A percentile compares a stretch with the other conserved stretches of the same genome.
Evolutionary conservation across 345 rosid species (phyloP).

Genomic region (Trapa incisa): DNA sequence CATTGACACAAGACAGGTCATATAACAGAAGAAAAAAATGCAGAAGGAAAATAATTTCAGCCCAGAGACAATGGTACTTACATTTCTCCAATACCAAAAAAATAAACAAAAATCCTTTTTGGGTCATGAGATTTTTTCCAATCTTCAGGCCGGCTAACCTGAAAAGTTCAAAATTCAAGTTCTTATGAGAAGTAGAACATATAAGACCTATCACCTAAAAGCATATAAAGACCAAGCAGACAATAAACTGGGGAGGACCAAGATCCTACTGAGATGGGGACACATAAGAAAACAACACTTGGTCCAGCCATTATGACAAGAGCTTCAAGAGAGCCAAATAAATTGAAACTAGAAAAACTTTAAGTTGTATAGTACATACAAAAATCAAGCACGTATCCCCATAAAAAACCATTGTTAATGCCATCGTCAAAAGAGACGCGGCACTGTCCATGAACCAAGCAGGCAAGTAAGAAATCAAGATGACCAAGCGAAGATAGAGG

Average conservation of each 20-base stretch:
- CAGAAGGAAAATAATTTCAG: neutral
- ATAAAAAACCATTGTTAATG: neutral
- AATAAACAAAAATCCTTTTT: constrained; percentile 67
- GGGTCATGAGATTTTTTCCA: constrained; percentile 64
- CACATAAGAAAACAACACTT: neutral
- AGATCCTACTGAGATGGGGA: neutral
- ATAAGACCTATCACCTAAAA: neutral
- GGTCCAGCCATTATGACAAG: neutral
- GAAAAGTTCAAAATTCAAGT: constrained; percentile 17
- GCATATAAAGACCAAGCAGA: neutral
- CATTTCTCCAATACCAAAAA: constrained; percentile 92
- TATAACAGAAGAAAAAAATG: neutral
- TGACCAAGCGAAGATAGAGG: neutral
- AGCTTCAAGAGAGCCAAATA: neutral
- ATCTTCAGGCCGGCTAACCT: constrained; percentile 81
- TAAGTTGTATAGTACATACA: neutral
- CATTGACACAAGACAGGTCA: neutral
- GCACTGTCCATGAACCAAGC: neutral
- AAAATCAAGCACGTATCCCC: neutral
- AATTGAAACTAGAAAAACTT: neutral
- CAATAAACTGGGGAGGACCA: neutral
- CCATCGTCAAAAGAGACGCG: neutral
- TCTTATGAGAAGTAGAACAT: neutral
- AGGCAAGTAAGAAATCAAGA: neutral
- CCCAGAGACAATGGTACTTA: constrained; percentile 23